A percentile compares a stretch with the other conserved stretches of the same genome.
Evolutionary conservation across 345 rosid genomes (phyloP).

Genomic region (Viola odorata): DNA sequence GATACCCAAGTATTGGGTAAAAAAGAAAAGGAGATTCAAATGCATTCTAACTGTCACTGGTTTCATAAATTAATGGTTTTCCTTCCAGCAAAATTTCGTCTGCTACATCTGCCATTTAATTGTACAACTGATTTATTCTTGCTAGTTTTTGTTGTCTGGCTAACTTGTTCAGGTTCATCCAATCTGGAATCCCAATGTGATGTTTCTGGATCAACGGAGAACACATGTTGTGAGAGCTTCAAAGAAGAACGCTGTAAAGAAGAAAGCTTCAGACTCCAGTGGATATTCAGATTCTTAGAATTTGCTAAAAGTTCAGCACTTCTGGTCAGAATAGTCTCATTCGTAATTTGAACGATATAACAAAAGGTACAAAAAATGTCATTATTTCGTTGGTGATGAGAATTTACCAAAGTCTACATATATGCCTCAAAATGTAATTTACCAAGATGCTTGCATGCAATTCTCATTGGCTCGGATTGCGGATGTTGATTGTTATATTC

Average conservation of each 20-base stretch:
- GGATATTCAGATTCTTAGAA: background rate
- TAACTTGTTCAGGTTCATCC: background rate
- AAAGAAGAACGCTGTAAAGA: slow-evolving; percentile 8
- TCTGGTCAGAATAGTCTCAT: background rate
- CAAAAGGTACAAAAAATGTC: slow-evolving; percentile 26
- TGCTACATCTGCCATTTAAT: background rate
- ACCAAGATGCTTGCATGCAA: slow-evolving; percentile 58
- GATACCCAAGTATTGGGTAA: no score
- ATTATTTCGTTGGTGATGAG: slow-evolving; percentile 44
- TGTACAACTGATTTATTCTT: background rate
- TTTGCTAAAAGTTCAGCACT: background rate
- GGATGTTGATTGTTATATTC: slow-evolving; percentile 63
- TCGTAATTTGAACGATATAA: slow-evolving; percentile 7
- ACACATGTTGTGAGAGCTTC: slow-evolving; percentile 2
- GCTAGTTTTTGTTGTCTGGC: background rate
- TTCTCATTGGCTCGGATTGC: slow-evolving; percentile 66
- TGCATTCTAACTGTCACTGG: background rate
- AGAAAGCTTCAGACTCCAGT: background rate
- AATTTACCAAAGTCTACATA: slow-evolving; percentile 53
- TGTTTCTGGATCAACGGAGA: slow-evolving; percentile 10
- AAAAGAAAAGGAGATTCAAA: no score
- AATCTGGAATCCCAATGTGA: slow-evolving; percentile 6
- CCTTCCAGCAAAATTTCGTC: background rate
- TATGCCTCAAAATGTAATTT: slow-evolving; percentile 52
- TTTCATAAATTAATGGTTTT: background rate